Base-by-base conservation (phyloP, 2,329 filamentous ascomycete species). In the Alternaria incomplexa region DNA sequence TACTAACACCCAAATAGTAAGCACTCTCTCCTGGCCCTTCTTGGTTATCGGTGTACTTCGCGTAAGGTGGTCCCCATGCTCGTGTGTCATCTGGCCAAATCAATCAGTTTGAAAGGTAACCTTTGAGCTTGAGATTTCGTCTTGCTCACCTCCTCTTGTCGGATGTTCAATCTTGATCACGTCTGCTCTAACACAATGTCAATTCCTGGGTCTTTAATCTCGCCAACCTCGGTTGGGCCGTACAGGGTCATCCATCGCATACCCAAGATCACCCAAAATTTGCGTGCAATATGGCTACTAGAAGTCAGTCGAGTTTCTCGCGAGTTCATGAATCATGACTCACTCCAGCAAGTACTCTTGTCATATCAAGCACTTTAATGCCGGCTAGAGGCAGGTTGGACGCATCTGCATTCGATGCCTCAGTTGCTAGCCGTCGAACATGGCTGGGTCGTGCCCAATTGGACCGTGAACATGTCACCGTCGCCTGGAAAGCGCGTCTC, bases 151-250 rank as follows among this genome's bases (percentile, higher is more conserved):
- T 70, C 77, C 77, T 66, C 77, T 63, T 51, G 63, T 89, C 5
- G 96, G 96, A 80, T 99, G 96, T 81, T 99, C 96, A 65, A 99
- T 88, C 81, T 99, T 99, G 82, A 99, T 97, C 30, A 99, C 90
- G 79, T 99, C 95, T 69, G 96, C 96, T 67, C 93, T 96, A 71
- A 25, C 8, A 68, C 52, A 69, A 62, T 45, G 58, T 74, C 46
- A 74, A 63, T 61, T 62, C 55, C 11, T 30, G 20, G 32, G 54
- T 25, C 60, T 66, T 36, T 6, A 65, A 63, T 48, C 15, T 62
- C 60, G 62, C 69, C 63, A 73, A 78, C 72, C 70, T 71, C 66
- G 69, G 73, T 71, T 80, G 76, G 79, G 72, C 69, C 73, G 66
- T 76, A 75, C 72, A 68, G 61, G 70, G 64, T 57, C 53, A 44